Evolutionary conservation across 306 rosid species (phyloP).

Genomic region (Medicago arabica): DNA sequence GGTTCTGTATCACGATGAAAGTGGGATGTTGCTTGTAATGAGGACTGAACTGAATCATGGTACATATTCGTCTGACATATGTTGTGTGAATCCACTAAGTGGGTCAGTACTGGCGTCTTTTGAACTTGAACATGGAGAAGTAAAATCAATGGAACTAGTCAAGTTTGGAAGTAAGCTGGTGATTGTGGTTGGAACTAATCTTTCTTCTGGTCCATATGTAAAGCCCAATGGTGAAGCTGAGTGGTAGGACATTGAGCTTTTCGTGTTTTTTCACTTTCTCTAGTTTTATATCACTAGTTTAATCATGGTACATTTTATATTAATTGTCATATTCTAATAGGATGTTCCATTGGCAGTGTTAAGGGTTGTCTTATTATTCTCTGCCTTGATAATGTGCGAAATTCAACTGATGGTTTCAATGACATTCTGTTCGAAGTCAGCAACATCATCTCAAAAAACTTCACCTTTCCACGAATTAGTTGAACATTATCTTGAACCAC

Average conservation of each 20-base stretch:
- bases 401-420: constrained; percentile 84
- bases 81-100: constrained; percentile 82
- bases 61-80: constrained; percentile 72
- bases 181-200: constrained; percentile 80
- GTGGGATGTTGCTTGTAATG: constrained; percentile 81
- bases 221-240: constrained; percentile 87
- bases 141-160: constrained; percentile 85
- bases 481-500: constrained; percentile 75
- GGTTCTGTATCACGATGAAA: constrained; percentile 83
- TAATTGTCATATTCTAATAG: constrained; percentile 47
- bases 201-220: constrained; percentile 77
- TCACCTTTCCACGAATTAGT: constrained; percentile 78
- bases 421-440: constrained; percentile 78
- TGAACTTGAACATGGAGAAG: constrained; percentile 84
- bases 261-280: constrained; percentile 12
- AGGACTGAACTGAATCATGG: constrained; percentile 76
- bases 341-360: constrained; percentile 57
- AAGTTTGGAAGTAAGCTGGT: constrained; percentile 77
- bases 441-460: constrained; percentile 67
- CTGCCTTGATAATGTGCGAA: constrained; percentile 80
- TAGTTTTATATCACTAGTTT: too few relatives aligned
- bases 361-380: constrained; percentile 88
- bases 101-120: constrained; percentile 74
- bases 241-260: constrained; percentile 55
- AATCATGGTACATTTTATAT: neutral